Evolutionary conservation across 306 rosid genomes (phyloP), one percentile per base, ranked within the genome.

Genomic region (Begonia loranthoides): DNA sequence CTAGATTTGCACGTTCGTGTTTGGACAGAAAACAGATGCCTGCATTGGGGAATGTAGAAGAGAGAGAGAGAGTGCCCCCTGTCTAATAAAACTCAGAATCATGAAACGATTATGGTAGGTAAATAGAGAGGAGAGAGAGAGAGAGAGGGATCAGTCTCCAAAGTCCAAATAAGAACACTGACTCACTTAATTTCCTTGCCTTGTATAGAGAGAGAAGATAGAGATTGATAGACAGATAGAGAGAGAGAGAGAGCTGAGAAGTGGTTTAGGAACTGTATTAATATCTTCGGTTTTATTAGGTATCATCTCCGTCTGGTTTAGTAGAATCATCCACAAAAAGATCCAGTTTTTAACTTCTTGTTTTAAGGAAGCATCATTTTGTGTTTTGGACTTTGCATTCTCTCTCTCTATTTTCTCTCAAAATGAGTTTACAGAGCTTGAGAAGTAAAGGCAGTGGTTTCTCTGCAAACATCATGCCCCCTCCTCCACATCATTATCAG

Each of bases 1-100:
- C 86, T 80, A 64, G 70, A 73, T 55, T 60, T 66, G 62, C 74
- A 59, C 61, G 77, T 52, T 9, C 41, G 76, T 46, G 59, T 63
- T 59, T 60, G 21, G 39, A 65, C 76, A 56, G 50, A 59, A 40
- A 51, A 13, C 15, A n/a, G 43, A 34, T 11, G 9, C 36, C 36
- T 28, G 36, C 36, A 44, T 12, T 11, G n/a, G 17, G 24, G 44
- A 41, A 50, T 28, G 1, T 2, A 12, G 17, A 14, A 9, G 61
- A 39, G 51, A 52, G 45, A 47, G 51, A 60, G 16, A 50, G 13
- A 5, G 11, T 49, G 44, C 49, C 45, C 49, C 34, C 46, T 58
- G 21, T 17, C 16, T 40, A 45, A 43, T 41, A 33, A 50, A 50
- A 50, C 54, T 12, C 49, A 45, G 36, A 28, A 28, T 28, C 36